Base-by-base conservation (phyloP, 108 stramenopile genomes). In the Licmophora abbreviata region DNA sequence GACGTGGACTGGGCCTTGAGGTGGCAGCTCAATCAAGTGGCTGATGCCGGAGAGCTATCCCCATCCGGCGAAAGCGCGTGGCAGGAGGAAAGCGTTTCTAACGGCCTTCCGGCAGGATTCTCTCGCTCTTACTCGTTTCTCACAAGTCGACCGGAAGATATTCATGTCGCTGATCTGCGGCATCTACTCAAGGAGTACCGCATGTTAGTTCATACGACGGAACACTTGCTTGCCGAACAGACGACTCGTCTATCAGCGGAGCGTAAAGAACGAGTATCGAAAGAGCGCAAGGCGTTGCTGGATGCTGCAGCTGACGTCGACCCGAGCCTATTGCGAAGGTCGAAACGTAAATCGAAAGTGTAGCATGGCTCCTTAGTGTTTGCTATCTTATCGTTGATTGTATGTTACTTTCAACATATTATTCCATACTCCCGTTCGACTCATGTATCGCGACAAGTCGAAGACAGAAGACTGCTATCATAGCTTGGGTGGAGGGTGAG, bases 151-250 rank as follows among this genome's bases (percentile, higher is more conserved):
- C 80, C 82, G 4, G 70, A 84, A 31, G 73, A 83, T 64, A 68
- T 90, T 48, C 61, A 72, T 21, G 34, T 90, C 33, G 54, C 69
- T 9, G 88, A 90, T 62, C 47, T 90, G 23, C 75, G 82, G 0
- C 23, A 68, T 29, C 49, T 90, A 18, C 31, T 90, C 34, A 59
- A 77, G 17, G 88, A 90, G 58, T 90, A 90, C 53, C 63, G 68
- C 49, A 79, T 77, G 72, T 41, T 90, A 36, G 88, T 81, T 27
- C 68, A 82, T 41, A 61, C 70, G 2, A 82, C 80, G 0, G 88
- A 90, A 55, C 22, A 58, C 12, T 66, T 90, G 32, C 32, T 86
- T 15, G 77, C 59, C 29, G 84, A 79, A 58, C 76, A 74, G 4
- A 48, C 59, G 3, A 20, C 56, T 0, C 58, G 67, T 24, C 21